A percentile compares a stretch with the other conserved stretches of the same genome.
Evolutionary conservation across 306 rosid genomes (phyloP).

Genomic region (Biancaea sappan): DNA sequence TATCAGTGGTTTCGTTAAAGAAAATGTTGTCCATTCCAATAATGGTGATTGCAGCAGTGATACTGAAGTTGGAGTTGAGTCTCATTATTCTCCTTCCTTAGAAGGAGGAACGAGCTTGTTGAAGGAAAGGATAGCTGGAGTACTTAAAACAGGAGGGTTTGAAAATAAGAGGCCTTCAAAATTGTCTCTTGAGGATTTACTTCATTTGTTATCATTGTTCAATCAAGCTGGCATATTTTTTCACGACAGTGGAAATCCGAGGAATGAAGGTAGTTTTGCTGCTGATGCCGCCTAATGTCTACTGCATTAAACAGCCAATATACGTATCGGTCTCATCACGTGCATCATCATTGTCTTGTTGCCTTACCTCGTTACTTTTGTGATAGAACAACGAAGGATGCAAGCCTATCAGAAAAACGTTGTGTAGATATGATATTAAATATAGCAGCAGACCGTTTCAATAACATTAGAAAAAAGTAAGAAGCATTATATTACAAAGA

Average conservation of each 20-base stretch:
- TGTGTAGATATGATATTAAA: neutral
- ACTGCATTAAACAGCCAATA: neutral
- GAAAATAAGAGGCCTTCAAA: conserved; percentile 79
- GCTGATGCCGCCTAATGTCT: conserved; percentile 38
- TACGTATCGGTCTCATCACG: neutral
- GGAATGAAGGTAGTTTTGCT: conserved; percentile 32
- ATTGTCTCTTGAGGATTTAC: conserved; percentile 57
- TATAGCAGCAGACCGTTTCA: neutral
- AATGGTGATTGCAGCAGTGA: neutral
- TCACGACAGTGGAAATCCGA: conserved; percentile 36
- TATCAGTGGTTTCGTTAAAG: neutral
- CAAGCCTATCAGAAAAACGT: neutral
- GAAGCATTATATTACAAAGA: too few species aligned
- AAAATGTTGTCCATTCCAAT: neutral
- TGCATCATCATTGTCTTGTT: neutral
- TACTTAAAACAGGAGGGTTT: conserved; percentile 59
- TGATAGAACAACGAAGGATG: conserved; percentile 10
- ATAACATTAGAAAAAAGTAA: neutral
- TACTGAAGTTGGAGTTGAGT: conserved; percentile 27
- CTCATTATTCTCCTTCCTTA: conserved; percentile 29
- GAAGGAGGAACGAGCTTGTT: conserved; percentile 30
- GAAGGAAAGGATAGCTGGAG: conserved; percentile 54
- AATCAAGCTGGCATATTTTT: conserved; percentile 76
- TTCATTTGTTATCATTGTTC: conserved; percentile 65
- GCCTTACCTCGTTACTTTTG: neutral